These are phyloP conservation scores for Lasiosphaeria ovina DNA, from an alignment of 495 filamentous ascomycete genomes.

Conservation along the genomic window DNA sequence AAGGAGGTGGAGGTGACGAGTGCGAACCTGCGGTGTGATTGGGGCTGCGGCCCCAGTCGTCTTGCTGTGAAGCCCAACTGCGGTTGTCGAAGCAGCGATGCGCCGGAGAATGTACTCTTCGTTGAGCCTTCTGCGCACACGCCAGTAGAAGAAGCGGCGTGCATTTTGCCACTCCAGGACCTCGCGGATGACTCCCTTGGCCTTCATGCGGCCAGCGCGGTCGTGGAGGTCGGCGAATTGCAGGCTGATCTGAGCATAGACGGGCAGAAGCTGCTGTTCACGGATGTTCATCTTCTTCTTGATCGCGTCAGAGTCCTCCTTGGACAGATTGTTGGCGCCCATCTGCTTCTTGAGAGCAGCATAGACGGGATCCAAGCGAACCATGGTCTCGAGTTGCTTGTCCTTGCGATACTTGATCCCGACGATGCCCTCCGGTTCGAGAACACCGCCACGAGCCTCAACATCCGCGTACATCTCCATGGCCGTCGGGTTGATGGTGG, in stretches of 20 bases:
- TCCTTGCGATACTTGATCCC: constrained; percentile 98
- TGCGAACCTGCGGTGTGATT: constrained; percentile 50
- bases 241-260: constrained; percentile 88
- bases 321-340: constrained; percentile 62
- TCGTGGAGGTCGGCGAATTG: constrained; percentile 98
- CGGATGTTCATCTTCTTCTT: constrained; percentile 85
- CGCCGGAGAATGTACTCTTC: constrained; percentile 94
- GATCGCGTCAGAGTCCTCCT: constrained; percentile 70
- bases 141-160: constrained; percentile 99
- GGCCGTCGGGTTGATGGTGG: constrained; percentile 90
- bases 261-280: constrained; percentile 83
- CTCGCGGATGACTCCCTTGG: constrained; percentile 88
- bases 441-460: constrained; percentile 91
- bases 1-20: constrained; percentile 64
- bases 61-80: constrained; percentile 29
- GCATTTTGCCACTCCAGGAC: constrained; percentile 83
- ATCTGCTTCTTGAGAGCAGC: constrained; percentile 75
- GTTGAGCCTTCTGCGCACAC: constrained; percentile 91
- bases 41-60: constrained; percentile 42
- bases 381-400: constrained; percentile 97
- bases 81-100: constrained; percentile 58
- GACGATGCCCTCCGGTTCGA: constrained; percentile 97
- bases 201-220: constrained; percentile 94
- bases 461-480: constrained; percentile 99
- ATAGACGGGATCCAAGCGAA: constrained; percentile 83